phyloP scores from a whole-genome alignment of 768 basidiomycete genomes.

The Boletus coccyginus region DNA sequence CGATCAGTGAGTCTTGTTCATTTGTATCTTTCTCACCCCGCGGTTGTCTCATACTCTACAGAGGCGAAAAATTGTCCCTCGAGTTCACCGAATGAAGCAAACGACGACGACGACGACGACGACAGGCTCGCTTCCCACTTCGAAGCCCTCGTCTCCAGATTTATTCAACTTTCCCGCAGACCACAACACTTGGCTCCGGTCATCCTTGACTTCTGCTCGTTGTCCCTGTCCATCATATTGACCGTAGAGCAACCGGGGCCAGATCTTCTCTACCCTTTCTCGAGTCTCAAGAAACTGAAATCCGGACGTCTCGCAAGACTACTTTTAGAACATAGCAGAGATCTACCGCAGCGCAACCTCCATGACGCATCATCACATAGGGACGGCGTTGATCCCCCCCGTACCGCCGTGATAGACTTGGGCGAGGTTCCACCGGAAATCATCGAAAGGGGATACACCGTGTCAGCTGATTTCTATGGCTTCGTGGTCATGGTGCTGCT shows the following conservation, averaged over 20 bases:
- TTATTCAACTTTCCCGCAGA: neutral
- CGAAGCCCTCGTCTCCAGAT: neutral
- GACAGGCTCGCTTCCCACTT: neutral
- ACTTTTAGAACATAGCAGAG: constrained; percentile 1
- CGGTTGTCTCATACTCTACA: neutral
- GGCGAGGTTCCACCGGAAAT: neutral
- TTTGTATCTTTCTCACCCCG: neutral
- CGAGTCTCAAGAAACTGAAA: constrained; percentile 5
- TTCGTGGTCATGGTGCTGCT: neutral
- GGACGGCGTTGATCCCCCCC: neutral
- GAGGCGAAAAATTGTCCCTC: neutral
- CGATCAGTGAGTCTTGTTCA: neutral
- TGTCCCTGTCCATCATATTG: neutral
- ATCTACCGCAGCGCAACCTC: neutral
- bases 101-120: no score
- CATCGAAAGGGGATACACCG: neutral
- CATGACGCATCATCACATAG: neutral
- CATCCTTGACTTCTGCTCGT: constrained; percentile 4
- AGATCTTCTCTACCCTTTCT: constrained; percentile 7
- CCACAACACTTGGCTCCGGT: neutral
- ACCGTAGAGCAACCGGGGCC: neutral
- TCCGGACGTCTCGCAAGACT: constrained; percentile 5
- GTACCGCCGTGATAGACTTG: neutral
- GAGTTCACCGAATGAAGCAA: neutral
- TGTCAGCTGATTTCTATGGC: neutral